Evolutionary conservation across 2,329 filamentous ascomycete genomes (phyloP), one percentile per base, ranked within the genome.

Genomic region (Diplocarpon rosae): DNA sequence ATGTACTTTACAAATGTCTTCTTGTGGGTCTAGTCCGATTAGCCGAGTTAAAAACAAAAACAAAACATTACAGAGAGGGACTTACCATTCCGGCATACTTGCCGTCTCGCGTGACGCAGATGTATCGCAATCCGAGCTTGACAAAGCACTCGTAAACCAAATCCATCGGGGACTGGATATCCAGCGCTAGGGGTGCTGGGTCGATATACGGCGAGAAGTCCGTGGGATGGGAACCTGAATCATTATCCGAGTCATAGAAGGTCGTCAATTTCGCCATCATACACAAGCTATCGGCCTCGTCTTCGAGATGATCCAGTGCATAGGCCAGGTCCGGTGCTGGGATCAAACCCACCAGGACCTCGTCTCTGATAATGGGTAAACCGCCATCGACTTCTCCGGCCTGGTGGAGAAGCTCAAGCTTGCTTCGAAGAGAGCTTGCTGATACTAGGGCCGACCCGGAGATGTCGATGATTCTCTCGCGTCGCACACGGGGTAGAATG

Each of bases 1-100:
- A 94, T 83, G 61, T 94, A 95, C 63, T 86, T 89, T 48, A 95
- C 90, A 68, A 98, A 96, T 3, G 80, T 82, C 69, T 98, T 98
- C 70, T 96, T 96, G 65, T 98, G 92, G 40, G 83, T 76, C 81
- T 85, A 44, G 31, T 42, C 49, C 39, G 54, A 52, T 54, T 50
- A 46, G 31, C 31, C 15, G 2, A 10, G n/a, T 2, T 17, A 20
- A 10, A 9, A 5, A 40, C 39, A 27, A n/a, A 13, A 13, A 36
- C 5, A n/a, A 11, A 41, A n/a, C n/a, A n/a, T n/a, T n/a, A 20
- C 10, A 15, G 42, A 20, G 20, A 15, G 15, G 34, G 12, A 68
- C 79, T 68, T 64, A 94, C 87, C 71, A 98, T 76, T 50, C 92
- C 92, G 2, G 84, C 85, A 65, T 86, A 98, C 49, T 78, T 78